These are phyloP conservation scores for Paramecium tetraurelia DNA, from an alignment of 73 alveolate genomes.

Conservation along the genomic window DNA sequence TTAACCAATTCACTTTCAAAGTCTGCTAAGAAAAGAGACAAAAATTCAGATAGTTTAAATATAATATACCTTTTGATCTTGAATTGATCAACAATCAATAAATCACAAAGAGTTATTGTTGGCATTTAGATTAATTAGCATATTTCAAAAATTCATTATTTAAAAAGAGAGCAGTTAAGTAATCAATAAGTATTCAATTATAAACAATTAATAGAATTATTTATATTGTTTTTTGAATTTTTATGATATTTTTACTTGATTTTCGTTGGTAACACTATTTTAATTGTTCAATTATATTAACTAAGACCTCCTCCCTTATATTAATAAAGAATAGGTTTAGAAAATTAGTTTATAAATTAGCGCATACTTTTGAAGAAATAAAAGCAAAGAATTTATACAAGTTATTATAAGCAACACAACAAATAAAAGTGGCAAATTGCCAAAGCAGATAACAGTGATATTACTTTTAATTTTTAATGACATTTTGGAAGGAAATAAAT, in stretches of 20 bases:
- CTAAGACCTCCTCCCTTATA: neutral
- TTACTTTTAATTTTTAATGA: neutral
- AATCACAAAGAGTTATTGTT: neutral
- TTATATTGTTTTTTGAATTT: neutral
- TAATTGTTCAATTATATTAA: no score
- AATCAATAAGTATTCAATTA: conserved; percentile 11
- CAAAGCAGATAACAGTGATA: neutral
- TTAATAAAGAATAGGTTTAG: neutral
- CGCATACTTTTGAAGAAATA: neutral
- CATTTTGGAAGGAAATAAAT: neutral
- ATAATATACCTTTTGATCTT: no score
- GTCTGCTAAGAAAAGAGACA: no score
- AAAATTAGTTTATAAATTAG: neutral
- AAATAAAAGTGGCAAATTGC: neutral
- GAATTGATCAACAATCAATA: no score
- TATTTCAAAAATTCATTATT: conserved; percentile 36
- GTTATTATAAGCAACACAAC: conserved; percentile 55
- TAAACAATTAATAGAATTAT: neutral
- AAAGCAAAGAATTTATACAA: conserved; percentile 39
- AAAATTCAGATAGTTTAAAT: no score
- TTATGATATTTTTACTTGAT: no score
- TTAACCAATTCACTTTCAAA: no score
- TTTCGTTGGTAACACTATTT: no score
- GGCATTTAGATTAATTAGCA: neutral
- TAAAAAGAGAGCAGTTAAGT: conserved; percentile 46